Percentiles rank a stretch among this genome's conserved stretches.
Conservation (phyloP, 345 rosid species). For the Microcos paniculata region DNA sequence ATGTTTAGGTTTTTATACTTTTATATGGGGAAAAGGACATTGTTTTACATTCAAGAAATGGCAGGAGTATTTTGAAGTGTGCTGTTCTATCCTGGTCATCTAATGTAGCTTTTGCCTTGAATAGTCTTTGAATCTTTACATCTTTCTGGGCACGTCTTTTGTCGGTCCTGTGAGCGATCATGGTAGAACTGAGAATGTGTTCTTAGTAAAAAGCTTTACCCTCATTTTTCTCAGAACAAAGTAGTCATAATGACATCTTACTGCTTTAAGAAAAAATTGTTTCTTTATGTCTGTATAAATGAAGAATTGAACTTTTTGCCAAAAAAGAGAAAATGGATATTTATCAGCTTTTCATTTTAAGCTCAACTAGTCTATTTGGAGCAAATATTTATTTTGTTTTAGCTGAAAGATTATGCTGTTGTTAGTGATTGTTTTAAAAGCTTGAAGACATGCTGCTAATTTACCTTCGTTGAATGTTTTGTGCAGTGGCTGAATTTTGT, state of each 20-base stretch:
- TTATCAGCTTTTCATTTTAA: too few species aligned
- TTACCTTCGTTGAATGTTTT: slow-evolving; percentile 18
- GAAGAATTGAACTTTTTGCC: background rate
- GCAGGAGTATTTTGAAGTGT: background rate
- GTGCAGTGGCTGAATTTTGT: slow-evolving; percentile 90
- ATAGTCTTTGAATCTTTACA: background rate
- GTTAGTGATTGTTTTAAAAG: background rate
- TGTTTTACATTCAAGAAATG: background rate
- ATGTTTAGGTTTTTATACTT: background rate
- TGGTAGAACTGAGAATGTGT: background rate
- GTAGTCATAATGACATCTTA: background rate
- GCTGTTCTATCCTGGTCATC: background rate
- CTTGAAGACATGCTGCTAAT: slow-evolving; percentile 17
- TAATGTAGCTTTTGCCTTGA: background rate
- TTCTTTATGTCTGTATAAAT: background rate
- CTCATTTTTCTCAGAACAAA: background rate
- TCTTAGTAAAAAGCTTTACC: background rate
- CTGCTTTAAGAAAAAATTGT: background rate
- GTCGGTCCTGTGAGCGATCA: background rate
- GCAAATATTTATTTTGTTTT: background rate
- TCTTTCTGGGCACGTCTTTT: background rate
- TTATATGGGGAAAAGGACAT: background rate
- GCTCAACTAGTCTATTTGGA: background rate
- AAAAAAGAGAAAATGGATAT: background rate
- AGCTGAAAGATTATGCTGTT: background rate